These are phyloP conservation scores for Thelonectria olida DNA, from an alignment of 2,329 filamentous ascomycete species.

Conservation along the genomic window DNA sequence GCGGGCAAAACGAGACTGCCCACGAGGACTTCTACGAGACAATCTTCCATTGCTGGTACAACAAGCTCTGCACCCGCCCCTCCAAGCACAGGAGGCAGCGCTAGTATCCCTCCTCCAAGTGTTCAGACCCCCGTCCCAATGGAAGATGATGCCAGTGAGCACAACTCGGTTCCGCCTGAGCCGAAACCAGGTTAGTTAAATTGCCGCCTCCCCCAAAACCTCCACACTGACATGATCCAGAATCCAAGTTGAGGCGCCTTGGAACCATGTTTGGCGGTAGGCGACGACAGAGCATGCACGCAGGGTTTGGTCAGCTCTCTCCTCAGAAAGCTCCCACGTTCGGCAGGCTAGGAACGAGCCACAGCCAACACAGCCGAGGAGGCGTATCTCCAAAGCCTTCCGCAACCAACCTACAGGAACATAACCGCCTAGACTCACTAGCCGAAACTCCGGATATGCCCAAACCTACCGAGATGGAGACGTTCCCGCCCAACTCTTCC, in stretches of 20 bases:
- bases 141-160: conserved; percentile 54
- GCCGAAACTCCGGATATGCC: conserved; percentile 63
- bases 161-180: conserved; percentile 46
- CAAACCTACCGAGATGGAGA: conserved; percentile 39
- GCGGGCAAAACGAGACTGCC: conserved; percentile 49
- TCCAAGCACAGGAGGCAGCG: conserved; percentile 39
- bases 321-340: conserved; percentile 66
- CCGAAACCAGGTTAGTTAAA: conserved; percentile 48
- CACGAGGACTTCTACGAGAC: conserved; percentile 53
- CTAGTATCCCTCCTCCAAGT: conserved; percentile 26
- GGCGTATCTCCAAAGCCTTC: conserved; percentile 66
- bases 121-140: conserved; percentile 21
- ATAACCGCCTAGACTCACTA: conserved; percentile 64
- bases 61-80: conserved; percentile 36
- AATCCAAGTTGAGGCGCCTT: conserved; percentile 69
- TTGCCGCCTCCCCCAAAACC: neutral
- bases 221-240: conserved; percentile 42
- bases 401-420: conserved; percentile 66
- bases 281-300: conserved; percentile 72
- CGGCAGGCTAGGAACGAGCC: conserved; percentile 71
- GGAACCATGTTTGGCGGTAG: conserved; percentile 74
- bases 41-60: conserved; percentile 49
- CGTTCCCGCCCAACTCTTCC: conserved; percentile 27
- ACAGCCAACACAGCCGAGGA: conserved; percentile 54
- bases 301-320: conserved; percentile 66